Base-by-base conservation (phyloP, 371 early-diverging fungal species). In the Syncephalastrum contaminatum region DNA sequence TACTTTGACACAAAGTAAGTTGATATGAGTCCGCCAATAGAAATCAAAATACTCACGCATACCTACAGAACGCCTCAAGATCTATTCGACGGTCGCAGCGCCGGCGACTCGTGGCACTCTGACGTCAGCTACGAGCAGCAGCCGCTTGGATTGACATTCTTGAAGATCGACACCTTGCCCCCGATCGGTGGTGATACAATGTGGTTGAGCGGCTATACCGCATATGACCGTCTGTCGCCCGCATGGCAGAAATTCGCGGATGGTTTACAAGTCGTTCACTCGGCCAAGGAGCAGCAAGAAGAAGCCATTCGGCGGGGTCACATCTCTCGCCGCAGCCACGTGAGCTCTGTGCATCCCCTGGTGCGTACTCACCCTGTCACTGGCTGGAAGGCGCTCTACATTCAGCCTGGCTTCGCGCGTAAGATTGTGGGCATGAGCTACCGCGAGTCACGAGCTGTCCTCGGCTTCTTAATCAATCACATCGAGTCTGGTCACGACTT, bases 331-430 rank as follows among this genome's bases (percentile, higher is more conserved):
- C 73, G 81, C 46, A 69, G 69, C 16, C 48, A 60, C 40, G 73
- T 70, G 59, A 77, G 65, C 50, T 58, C 72, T 15, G 47, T 47
- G 5, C 87, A 87, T 44, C 88, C 87, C 10, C 59, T 86, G 5
- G 54, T 88, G 4, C 81, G 88, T 51, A 86, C 86, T 14, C 84
- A 88, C 60, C 88, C 88, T 30, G 82, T 88, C 43, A 87, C 88
- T 7, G 83, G 85, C 30, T 84, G 84, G 84, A 87, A 86, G 60
- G 53, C 82, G n/a, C 61, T 88, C 43, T 88, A 59, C 56, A 80
- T 83, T 48, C 85, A 85, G 67, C 73, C 73, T n/a, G 82, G 66
- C 36, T 87, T 87, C 60, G 85, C 86, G 5, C 69, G 73, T 8
- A 65, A 65, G 22, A 87, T 88, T 62, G 73, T 77, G n/a, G 77